Evolutionary conservation across 192 early-diverging fungal genomes (phyloP), one percentile per base, ranked within the genome.

Genomic region (Coemansia javaensis): DNA sequence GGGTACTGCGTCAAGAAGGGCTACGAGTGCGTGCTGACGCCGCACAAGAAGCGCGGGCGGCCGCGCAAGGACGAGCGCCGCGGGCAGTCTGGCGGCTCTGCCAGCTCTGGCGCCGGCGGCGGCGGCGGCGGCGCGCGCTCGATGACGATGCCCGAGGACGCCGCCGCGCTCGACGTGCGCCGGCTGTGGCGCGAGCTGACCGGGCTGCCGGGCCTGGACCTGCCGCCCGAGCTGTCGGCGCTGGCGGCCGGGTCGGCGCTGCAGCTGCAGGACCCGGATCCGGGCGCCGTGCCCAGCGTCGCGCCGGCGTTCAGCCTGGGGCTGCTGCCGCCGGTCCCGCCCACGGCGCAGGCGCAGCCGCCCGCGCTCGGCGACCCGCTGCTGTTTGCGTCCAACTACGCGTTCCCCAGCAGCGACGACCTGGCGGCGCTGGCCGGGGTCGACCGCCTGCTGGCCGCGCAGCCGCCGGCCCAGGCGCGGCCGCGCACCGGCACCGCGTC

Each of bases 1-100:
- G 59, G 50, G 18, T 71, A 77, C 53, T 77, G 75, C 33, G 55
- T 63, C 4, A 70, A 70, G 22, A 65, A 70, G 27, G 59, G 63
- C 0, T 65, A 66, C 38, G 67, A 66, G 11, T 77, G 75, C 35
- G 50, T 63, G 4, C 18, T 74, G 38, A 74, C 70, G 9, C 70
- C 70, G 18, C 70, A 74, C 49, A 74, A 74, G 31, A 74, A 74
- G 30, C 70, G 70, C 5, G 70, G 70, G 1, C 32, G 70, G 0
- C 70, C 70, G 4, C 42, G 70, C 12, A 74, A 74, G 25, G 45
- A 52, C 40, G 47, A 48, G 37, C 47, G 60, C 37, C 45, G 40
- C 8, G 7, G 38, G 31, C 21, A 35, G 12, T n/a, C n/a, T n/a
- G n/a, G n/a, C n/a, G n/a, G n/a, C n/a, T n/a, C n/a, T n/a, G n/a